A percentile compares a stretch with the other conserved stretches of the same genome.
phyloP scores from a whole-genome alignment of 805 yeast species.

The Candida golubevii region DNA sequence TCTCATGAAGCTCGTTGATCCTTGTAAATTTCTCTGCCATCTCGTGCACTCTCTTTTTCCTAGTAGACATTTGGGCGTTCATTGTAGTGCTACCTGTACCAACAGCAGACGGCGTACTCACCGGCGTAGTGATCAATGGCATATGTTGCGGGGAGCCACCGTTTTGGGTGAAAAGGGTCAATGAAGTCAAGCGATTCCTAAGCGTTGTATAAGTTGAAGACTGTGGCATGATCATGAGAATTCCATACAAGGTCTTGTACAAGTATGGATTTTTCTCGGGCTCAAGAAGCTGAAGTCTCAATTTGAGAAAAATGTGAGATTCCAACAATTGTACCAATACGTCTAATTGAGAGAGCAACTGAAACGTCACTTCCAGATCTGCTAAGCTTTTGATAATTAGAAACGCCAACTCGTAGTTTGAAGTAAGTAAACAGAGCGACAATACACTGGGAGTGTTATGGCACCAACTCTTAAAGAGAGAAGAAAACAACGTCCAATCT shows the following conservation, averaged over 20 bases:
- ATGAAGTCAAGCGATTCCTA: conserved; percentile 64
- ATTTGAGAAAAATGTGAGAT: conserved; percentile 84
- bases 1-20: conserved; percentile 34
- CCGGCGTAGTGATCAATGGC: conserved; percentile 12
- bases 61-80: conserved; percentile 30
- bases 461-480: conserved; percentile 87
- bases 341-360: conserved; percentile 80
- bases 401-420: conserved; percentile 84
- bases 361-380: conserved; percentile 75
- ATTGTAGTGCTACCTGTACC: conserved; percentile 8
- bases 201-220: conserved; percentile 83
- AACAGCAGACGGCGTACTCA: conserved; percentile 9
- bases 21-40: conserved; percentile 38
- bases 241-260: conserved; percentile 85
- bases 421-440: conserved; percentile 78
- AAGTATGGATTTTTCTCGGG: conserved; percentile 78
- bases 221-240: conserved; percentile 91
- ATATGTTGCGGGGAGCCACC: conserved; percentile 22
- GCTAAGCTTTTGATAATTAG: conserved; percentile 77
- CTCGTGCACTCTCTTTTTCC: conserved; percentile 36
- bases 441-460: conserved; percentile 85
- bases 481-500: conserved; percentile 67
- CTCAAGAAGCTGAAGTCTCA: conserved; percentile 83
- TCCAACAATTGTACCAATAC: conserved; percentile 85
- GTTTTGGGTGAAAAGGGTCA: conserved; percentile 31